Evolutionary conservation across 2,329 filamentous ascomycete species (phyloP), one percentile per base, ranked within the genome.

Genomic region (Cyphellophora europaea): DNA sequence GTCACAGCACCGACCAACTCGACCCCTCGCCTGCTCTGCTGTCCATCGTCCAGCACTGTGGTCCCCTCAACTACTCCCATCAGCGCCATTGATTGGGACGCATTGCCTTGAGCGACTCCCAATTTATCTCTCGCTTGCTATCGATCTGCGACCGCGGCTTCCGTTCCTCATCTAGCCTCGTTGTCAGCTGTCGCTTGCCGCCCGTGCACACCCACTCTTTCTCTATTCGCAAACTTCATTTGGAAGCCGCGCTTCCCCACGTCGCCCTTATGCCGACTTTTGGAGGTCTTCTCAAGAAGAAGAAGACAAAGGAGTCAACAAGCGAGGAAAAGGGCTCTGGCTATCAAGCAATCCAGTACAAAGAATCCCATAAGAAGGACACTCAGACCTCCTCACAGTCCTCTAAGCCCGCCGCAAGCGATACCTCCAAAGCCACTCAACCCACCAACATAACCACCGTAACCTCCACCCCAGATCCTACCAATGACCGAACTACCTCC

Each of bases 231-330:
- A n/a, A 39, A 37, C 40, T 19, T 27, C 32, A 16, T 12, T 25
- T 33, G 44, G 44, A 42, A 44, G 37, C 39, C 41, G 44, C 44
- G 40, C 44, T 41, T 40, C 40, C 39, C 37, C 32, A 32, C 36
- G 30, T 23, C 35, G 33, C 35, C 39, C 36, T 40, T 62, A 96
- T 98, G 91, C 91, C 88, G 79, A 84, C 77, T 63, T 76, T 95
- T 71, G 86, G 86, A 63, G 60, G 59, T 35, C 87, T 95, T 59
- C 77, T 96, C 59, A 95, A 95, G 76, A 96, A 94, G 77, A 94
- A 93, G 75, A 81, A 87, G 58, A 59, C 61, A 50, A 71, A 67
- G 56, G 72, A 78, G 25, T 30, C 35, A 18, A 33, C 35, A 19
- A 32, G 34, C 15, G 34, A 32, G 17, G 23, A 35, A n/a, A 27